Conservation (phyloP, 352 stramenopile species). For the Phytopythium delawarense region DNA sequence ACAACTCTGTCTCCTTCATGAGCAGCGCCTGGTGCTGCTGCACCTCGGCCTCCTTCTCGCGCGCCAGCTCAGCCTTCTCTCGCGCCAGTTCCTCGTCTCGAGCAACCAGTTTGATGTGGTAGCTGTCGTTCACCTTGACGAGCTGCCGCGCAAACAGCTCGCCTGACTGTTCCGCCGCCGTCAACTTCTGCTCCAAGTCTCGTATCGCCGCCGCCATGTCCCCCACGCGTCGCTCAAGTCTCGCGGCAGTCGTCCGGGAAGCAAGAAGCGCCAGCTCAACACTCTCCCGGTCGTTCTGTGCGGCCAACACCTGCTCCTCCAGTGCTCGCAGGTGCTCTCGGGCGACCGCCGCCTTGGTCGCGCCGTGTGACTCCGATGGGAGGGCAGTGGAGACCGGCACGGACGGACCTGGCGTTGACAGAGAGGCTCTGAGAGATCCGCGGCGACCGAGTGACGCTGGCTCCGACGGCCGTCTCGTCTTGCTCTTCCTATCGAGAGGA, state of each 20-base stretch:
- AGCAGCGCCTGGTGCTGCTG: slow-evolving; percentile 29
- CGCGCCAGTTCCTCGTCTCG: slow-evolving; percentile 27
- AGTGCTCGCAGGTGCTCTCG: slow-evolving; percentile 6
- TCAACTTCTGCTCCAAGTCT: slow-evolving; percentile 30
- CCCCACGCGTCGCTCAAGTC: slow-evolving; percentile 6
- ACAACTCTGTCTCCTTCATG: slow-evolving; percentile 28
- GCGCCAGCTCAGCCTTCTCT: slow-evolving; percentile 23
- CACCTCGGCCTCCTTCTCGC: slow-evolving; percentile 31
- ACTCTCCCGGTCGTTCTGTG: slow-evolving; percentile 3
- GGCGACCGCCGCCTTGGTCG: neutral
- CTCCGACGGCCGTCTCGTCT: slow-evolving; percentile 20
- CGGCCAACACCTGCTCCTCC: slow-evolving; percentile 3
- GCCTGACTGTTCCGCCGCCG: slow-evolving; percentile 32
- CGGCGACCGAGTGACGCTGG: slow-evolving; percentile 11
- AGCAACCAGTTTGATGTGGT: slow-evolving; percentile 33
- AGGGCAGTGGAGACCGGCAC: neutral
- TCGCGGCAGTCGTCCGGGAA: slow-evolving; percentile 16
- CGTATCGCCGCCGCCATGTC: neutral
- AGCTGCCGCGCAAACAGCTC: slow-evolving; percentile 36
- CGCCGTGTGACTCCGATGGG: neutral
- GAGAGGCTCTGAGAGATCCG: neutral
- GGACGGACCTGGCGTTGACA: slow-evolving; percentile 5
- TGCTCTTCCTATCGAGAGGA: slow-evolving; percentile 14
- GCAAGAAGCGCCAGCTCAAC: slow-evolving; percentile 7
- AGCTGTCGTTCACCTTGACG: slow-evolving; percentile 38